phyloP scores from a whole-genome alignment of 140 eudicot species.

The Erigeron philadelphicus region DNA sequence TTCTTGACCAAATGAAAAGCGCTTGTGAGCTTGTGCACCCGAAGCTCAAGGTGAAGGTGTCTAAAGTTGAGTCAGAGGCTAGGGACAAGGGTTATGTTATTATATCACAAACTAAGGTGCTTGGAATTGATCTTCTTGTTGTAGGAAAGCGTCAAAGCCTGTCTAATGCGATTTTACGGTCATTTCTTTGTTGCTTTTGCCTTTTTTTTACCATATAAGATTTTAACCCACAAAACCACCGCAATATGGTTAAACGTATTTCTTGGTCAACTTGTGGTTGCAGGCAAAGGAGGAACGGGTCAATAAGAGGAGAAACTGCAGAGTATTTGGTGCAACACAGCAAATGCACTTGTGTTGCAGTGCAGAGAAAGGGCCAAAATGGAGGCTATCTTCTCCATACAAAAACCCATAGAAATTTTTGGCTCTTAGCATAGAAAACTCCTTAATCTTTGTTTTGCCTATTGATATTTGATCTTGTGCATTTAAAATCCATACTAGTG shows the following conservation, averaged over 20 bases:
- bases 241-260: not conserved
- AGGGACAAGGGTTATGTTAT: conserved; percentile 52
- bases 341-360: conserved; percentile 75
- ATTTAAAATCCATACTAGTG: not conserved
- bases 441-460: not conserved
- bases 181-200: conserved; percentile 17
- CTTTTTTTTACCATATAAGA: not conserved
- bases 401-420: conserved; percentile 55
- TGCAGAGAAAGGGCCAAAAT: conserved; percentile 64
- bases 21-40: conserved; percentile 44
- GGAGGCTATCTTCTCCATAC: conserved; percentile 72
- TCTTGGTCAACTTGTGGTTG: conserved; percentile 1
- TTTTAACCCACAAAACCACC: not conserved
- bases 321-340: conserved; percentile 60
- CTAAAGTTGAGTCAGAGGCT: conserved; percentile 42
- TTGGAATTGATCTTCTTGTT: conserved; percentile 46
- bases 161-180: conserved; percentile 51
- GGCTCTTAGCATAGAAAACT: conserved; percentile 57
- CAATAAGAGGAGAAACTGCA: conserved; percentile 59
- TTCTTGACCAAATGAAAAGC: conserved; percentile 56
- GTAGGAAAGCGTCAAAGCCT: conserved; percentile 53
- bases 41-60: conserved; percentile 32
- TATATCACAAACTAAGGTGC: conserved; percentile 34
- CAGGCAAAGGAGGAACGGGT: conserved; percentile 46
- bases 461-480: not conserved